A percentile compares a stretch with the other conserved stretches of the same genome.
These are phyloP conservation scores for Nannochloropsis salina DNA, from an alignment of 108 stramenopile genomes.

Conservation along the genomic window DNA sequence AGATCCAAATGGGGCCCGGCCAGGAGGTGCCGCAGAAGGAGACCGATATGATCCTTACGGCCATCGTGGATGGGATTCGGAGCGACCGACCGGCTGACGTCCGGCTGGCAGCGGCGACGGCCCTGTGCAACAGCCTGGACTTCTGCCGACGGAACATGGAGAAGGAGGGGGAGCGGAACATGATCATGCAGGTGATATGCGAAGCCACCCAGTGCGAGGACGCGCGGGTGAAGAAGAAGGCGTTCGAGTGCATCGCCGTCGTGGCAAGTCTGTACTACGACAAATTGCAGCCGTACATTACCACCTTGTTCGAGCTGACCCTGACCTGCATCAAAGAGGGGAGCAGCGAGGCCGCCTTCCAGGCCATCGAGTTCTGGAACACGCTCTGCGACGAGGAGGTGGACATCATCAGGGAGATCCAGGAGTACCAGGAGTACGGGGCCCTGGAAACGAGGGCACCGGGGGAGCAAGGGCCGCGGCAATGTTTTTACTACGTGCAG, in stretches of 20 bases:
- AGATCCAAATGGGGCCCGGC: constrained; percentile 42
- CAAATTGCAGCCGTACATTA: constrained; percentile 79
- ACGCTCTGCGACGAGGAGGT: constrained; percentile 81
- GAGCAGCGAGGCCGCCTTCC: constrained; percentile 56
- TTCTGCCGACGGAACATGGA: constrained; percentile 89
- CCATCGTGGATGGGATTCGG: constrained; percentile 91
- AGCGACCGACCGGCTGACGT: constrained; percentile 66
- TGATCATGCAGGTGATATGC: constrained; percentile 87
- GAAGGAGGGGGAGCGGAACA: constrained; percentile 71
- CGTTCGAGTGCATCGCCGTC: constrained; percentile 79
- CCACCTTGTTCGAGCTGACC: constrained; percentile 79
- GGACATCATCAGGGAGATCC: constrained; percentile 55
- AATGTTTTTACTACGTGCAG: constrained; percentile 67
- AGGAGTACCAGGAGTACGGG: neutral
- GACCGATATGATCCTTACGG: constrained; percentile 84
- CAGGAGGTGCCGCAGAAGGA: constrained; percentile 66
- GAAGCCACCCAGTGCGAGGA: constrained; percentile 78
- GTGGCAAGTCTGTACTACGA: constrained; percentile 86
- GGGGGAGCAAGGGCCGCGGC: constrained; percentile 20
- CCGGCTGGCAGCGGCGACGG: constrained; percentile 74
- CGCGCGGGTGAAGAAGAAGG: constrained; percentile 63
- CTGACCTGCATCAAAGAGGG: constrained; percentile 70
- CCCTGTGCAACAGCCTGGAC: constrained; percentile 76
- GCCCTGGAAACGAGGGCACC: constrained; percentile 28
- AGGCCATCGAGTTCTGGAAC: constrained; percentile 92